phyloP scores from a whole-genome alignment of 352 stramenopile genomes.

The Globisporangium barbulae region DNA sequence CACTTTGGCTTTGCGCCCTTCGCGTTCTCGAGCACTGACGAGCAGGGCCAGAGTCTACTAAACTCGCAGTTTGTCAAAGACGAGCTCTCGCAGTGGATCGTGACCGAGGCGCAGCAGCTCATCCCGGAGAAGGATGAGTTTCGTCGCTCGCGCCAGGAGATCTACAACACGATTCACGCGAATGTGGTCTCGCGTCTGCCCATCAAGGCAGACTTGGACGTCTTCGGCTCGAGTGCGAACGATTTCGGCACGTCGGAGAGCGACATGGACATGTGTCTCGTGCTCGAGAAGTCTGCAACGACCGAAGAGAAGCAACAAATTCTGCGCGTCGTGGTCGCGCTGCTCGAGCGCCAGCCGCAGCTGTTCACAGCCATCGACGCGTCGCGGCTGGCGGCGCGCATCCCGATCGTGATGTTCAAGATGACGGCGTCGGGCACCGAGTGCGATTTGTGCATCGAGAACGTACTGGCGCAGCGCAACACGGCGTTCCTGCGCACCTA shows the following conservation, averaged over 20 bases:
- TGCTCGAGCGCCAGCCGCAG: slow-evolving; percentile 54
- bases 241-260: slow-evolving; percentile 93
- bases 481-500: slow-evolving; percentile 95
- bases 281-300: slow-evolving; percentile 34
- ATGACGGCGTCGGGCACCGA: slow-evolving; percentile 69
- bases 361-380: slow-evolving; percentile 73
- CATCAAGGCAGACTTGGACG: slow-evolving; percentile 57
- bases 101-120: slow-evolving; percentile 39
- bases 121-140: slow-evolving; percentile 71
- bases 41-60: slow-evolving; percentile 18
- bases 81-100: slow-evolving; percentile 47
- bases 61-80: slow-evolving; percentile 39
- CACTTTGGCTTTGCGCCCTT: slow-evolving; percentile 66
- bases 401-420: slow-evolving; percentile 98
- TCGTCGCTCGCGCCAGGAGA: slow-evolving; percentile 49
- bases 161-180: slow-evolving; percentile 64
- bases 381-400: slow-evolving; percentile 90
- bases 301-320: slow-evolving; percentile 72
- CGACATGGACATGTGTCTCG: slow-evolving; percentile 94
- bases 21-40: slow-evolving; percentile 9
- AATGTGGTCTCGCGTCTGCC: slow-evolving; percentile 59
- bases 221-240: slow-evolving; percentile 97
- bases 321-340: slow-evolving; percentile 51
- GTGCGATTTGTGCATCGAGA: slow-evolving; percentile 92
- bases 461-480: slow-evolving; percentile 96